Evolutionary conservation across 1,284 basidiomycete species (phyloP).

Genomic region (Phylloboletellus chloephorus): DNA sequence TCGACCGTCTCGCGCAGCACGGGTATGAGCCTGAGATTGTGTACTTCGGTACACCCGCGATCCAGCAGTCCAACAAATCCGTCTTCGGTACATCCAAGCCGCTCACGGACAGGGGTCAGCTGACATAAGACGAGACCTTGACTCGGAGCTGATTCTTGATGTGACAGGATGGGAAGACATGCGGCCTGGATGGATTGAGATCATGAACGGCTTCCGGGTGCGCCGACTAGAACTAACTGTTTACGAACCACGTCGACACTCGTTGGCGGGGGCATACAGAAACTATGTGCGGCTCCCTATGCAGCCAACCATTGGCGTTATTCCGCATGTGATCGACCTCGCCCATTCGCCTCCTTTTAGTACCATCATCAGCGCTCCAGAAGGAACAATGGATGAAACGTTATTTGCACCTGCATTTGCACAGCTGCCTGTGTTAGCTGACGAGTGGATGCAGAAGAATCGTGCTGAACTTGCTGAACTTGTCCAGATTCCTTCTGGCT

Average conservation of each 20-base stretch:
- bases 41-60: neutral
- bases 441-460: constrained; percentile 17
- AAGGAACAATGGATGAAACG: neutral
- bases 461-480: constrained; percentile 12
- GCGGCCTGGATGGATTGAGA: constrained; percentile 5
- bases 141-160: constrained; percentile 5
- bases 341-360: constrained; percentile 14
- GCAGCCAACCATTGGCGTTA: constrained; percentile 8
- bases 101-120: constrained; percentile 18
- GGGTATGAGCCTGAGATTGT: constrained; percentile 17
- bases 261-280: constrained; percentile 12
- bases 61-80: constrained; percentile 5
- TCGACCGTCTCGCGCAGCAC: constrained; percentile 11
- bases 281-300: constrained; percentile 10
- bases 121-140: neutral
- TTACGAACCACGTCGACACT: constrained; percentile 15
- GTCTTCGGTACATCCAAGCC: constrained; percentile 13
- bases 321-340: constrained; percentile 22
- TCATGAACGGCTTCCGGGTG: constrained; percentile 16
- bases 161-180: constrained; percentile 14
- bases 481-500: constrained; percentile 11
- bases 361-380: constrained; percentile 13
- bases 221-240: constrained; percentile 10
- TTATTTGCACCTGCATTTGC: constrained; percentile 19
- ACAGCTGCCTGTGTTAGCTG: constrained; percentile 16